Base-by-base conservation (phyloP, 306 rosid genomes). In the Lathyrus tuberosus region DNA sequence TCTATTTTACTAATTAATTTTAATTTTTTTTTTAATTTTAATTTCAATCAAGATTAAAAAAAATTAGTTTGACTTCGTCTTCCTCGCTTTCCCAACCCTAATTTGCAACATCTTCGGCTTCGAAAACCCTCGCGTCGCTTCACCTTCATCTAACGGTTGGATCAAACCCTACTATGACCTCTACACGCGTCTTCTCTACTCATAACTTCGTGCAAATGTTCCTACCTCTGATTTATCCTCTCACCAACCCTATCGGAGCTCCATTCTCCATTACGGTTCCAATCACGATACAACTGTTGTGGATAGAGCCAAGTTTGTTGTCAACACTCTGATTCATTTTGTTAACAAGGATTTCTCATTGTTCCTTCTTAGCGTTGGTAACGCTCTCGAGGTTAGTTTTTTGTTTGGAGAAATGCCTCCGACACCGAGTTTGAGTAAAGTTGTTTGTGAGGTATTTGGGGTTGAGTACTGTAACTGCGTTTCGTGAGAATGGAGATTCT, bases 71-170 rank as follows among this genome's bases (percentile, higher is more conserved):
- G 22, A 20, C 22, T 20, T 20, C 22, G 0, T 20, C 22, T 20
- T 20, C 22, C 22, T 20, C 22, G 22, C 22, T 20, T 20, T 20
- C 22, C 22, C 22, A 10, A 69, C 90, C 73, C 90, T 92, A 64
- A 89, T 92, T 63, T 87, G 80, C 81, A 92, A 84, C 78, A 90
- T 92, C 75, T 92, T 92, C 77, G 97, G 96, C 49, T 84, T 92
- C 72, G 76, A 84, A 64, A 89, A 85, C 22, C 72, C 75, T 22
- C 31, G 40, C 49, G 42, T 40, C 26, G 26, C 62, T 12, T 40
- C 9, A 13, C n/a, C 51, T 11, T 56, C 88, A 9, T n/a, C 87
- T 74, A 67, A 57, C 56, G 96, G 91, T 40, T 92, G 96, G 96
- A 87, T 92, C 75, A 86, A 84, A 51, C 81, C 70, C 88, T 6